These are phyloP conservation scores for Globisporangium radiosum DNA, from an alignment of 352 stramenopile genomes.

Conservation along the genomic window DNA sequence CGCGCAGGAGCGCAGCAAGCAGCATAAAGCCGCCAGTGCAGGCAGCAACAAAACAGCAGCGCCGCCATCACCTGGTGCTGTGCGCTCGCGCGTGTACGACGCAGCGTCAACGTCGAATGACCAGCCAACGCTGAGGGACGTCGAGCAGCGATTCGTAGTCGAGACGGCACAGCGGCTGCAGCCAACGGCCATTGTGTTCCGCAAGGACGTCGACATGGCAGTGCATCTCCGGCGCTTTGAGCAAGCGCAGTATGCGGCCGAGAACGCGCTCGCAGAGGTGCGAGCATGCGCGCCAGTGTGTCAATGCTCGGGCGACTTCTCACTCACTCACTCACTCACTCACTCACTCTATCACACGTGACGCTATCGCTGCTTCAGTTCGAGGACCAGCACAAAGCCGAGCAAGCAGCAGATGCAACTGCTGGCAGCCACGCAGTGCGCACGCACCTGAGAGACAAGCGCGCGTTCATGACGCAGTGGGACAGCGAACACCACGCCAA, in stretches of 20 bases:
- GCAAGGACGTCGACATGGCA: conserved; percentile 65
- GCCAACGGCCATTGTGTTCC: conserved; percentile 38
- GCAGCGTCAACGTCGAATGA: background rate
- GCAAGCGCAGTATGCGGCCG: conserved; percentile 43
- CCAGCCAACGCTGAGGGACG: conserved; percentile 18
- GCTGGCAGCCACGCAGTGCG: conserved; percentile 24
- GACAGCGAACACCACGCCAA: conserved; percentile 43
- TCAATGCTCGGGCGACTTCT: background rate
- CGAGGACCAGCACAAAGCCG: conserved; percentile 14
- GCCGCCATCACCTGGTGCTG: background rate
- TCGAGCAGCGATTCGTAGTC: conserved; percentile 52
- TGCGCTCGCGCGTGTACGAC: conserved; percentile 6
- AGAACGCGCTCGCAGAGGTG: conserved; percentile 43
- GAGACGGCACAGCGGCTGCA: conserved; percentile 32
- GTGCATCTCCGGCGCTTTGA: conserved; percentile 59
- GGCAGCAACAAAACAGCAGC: background rate
- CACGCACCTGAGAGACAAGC: conserved; percentile 52
- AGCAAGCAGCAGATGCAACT: conserved; percentile 15
- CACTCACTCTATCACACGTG: background rate
- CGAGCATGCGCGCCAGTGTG: background rate
- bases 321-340: too few species aligned
- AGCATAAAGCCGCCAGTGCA: conserved; percentile 6
- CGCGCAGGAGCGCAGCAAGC: conserved; percentile 21
- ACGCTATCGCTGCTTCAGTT: background rate
- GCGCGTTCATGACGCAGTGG: conserved; percentile 54